phyloP scores from a whole-genome alignment of 805 yeast species.

The Scheffersomyces amazonensis region DNA sequence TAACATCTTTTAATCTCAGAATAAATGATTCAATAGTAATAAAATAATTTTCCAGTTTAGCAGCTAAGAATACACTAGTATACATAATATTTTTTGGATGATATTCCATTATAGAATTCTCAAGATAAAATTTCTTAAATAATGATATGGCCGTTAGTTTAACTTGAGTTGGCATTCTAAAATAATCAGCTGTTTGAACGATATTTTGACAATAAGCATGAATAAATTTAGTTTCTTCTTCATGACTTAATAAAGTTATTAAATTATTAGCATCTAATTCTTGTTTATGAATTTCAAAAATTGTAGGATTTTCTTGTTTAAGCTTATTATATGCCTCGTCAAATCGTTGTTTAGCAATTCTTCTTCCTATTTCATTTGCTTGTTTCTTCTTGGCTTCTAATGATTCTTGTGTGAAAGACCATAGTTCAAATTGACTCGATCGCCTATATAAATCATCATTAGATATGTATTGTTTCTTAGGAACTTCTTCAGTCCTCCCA shows the following conservation, averaged over 20 bases:
- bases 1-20: slow-evolving; percentile 63
- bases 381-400: slow-evolving; percentile 46
- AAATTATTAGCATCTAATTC: slow-evolving; percentile 27
- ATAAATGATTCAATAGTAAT: slow-evolving; percentile 81
- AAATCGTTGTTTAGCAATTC: slow-evolving; percentile 30
- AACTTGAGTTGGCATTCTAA: slow-evolving; percentile 85
- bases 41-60: slow-evolving; percentile 89
- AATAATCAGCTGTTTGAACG: slow-evolving; percentile 64
- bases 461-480: slow-evolving; percentile 38
- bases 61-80: slow-evolving; percentile 79
- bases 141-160: slow-evolving; percentile 83
- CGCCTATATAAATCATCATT: slow-evolving; percentile 87
- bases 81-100: slow-evolving; percentile 80
- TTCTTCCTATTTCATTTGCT: slow-evolving; percentile 56
- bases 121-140: slow-evolving; percentile 75
- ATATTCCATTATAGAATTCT: slow-evolving; percentile 78
- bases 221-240: slow-evolving; percentile 71
- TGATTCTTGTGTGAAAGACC: slow-evolving; percentile 75
- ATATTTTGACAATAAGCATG: slow-evolving; percentile 71
- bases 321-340: slow-evolving; percentile 16
- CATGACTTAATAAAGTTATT: slow-evolving; percentile 49
- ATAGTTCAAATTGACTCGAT: slow-evolving; percentile 76
- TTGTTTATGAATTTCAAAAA: slow-evolving; percentile 24
- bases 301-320: slow-evolving; percentile 20
- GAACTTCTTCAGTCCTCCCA: too few species aligned